These are phyloP conservation scores for Phymatotrichopsis omnivora DNA, from an alignment of 2,329 filamentous ascomycete species.

Conservation along the genomic window DNA sequence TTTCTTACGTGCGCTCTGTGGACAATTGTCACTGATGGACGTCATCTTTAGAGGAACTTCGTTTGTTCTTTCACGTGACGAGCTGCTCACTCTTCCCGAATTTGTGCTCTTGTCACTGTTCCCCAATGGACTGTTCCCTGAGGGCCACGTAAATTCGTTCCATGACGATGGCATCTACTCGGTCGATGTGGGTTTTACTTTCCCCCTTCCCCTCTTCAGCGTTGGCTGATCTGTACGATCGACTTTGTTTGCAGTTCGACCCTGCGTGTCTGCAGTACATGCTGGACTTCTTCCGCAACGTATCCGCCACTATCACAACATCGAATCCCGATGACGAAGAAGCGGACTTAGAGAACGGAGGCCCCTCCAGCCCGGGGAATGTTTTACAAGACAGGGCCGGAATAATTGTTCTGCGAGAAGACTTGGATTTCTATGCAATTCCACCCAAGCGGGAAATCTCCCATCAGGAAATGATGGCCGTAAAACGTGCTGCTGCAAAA, in stretches of 20 bases:
- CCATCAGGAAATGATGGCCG: slow-evolving; percentile 84
- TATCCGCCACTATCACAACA: slow-evolving; percentile 77
- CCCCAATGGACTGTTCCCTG: slow-evolving; percentile 93
- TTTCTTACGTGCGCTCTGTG: neutral
- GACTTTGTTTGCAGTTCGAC: slow-evolving; percentile 64
- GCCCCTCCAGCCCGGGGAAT: slow-evolving; percentile 37
- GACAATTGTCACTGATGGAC: slow-evolving; percentile 32
- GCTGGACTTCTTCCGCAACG: slow-evolving; percentile 94
- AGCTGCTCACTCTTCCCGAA: slow-evolving; percentile 88
- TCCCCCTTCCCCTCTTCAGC: slow-evolving; percentile 1
- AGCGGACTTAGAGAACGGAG: slow-evolving; percentile 42
- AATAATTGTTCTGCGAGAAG: slow-evolving; percentile 92
- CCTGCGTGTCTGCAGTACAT: slow-evolving; percentile 95
- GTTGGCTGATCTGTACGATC: slow-evolving; percentile 1
- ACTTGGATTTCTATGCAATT: slow-evolving; percentile 95
- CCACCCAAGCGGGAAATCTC: slow-evolving; percentile 76
- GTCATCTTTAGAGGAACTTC: slow-evolving; percentile 60
- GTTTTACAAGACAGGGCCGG: slow-evolving; percentile 80
- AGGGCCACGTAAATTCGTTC: slow-evolving; percentile 88
- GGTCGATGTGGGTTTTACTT: slow-evolving; percentile 69
- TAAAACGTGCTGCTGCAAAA: slow-evolving; percentile 82
- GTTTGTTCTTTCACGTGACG: slow-evolving; percentile 89
- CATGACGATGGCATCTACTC: slow-evolving; percentile 89
- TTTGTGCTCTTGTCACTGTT: slow-evolving; percentile 97
- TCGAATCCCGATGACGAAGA: slow-evolving; percentile 53